Evolutionary conservation across 2,329 filamentous ascomycete genomes (phyloP).

Genomic region (Talaromyces sp.): DNA sequence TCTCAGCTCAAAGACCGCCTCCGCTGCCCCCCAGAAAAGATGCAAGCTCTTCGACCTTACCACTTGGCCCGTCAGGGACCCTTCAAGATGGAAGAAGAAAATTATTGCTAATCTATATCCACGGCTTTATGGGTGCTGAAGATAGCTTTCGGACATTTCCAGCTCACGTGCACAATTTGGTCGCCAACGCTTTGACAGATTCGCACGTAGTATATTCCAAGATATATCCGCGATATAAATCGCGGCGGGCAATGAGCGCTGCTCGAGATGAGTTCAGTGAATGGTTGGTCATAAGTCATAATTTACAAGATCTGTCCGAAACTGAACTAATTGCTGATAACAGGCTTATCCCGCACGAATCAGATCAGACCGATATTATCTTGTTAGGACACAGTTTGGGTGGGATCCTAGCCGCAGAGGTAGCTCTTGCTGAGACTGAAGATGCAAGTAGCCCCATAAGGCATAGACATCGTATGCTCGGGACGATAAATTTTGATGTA

Average conservation of each 20-base stretch:
- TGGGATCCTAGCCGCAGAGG: conserved; percentile 75
- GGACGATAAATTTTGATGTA: conserved; percentile 77
- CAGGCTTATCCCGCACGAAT: conserved; percentile 73
- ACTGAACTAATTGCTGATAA: neutral
- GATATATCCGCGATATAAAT: conserved; percentile 47
- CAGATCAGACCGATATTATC: conserved; percentile 70
- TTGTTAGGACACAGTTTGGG: conserved; percentile 89
- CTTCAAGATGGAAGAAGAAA: conserved; percentile 39
- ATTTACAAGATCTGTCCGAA: neutral
- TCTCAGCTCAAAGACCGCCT: conserved; percentile 19
- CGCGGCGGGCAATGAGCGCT: conserved; percentile 51
- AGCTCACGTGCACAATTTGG: conserved; percentile 74
- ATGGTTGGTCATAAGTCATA: conserved; percentile 54
- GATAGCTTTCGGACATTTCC: conserved; percentile 86
- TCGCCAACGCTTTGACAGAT: conserved; percentile 64
- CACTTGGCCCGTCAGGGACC: conserved; percentile 2
- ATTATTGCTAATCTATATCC: conserved; percentile 77
- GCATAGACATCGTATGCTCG: conserved; percentile 73
- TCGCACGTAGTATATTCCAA: conserved; percentile 83
- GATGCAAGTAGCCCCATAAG: conserved; percentile 28
- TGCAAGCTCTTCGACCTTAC: conserved; percentile 7
- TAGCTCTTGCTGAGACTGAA: conserved; percentile 57
- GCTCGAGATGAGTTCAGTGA: conserved; percentile 78
- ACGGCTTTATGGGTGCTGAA: conserved; percentile 87
- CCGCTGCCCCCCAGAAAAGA: conserved; percentile 9